Conservation (phyloP, 352 stramenopile genomes). For the Globisporangium abappressorium region DNA sequence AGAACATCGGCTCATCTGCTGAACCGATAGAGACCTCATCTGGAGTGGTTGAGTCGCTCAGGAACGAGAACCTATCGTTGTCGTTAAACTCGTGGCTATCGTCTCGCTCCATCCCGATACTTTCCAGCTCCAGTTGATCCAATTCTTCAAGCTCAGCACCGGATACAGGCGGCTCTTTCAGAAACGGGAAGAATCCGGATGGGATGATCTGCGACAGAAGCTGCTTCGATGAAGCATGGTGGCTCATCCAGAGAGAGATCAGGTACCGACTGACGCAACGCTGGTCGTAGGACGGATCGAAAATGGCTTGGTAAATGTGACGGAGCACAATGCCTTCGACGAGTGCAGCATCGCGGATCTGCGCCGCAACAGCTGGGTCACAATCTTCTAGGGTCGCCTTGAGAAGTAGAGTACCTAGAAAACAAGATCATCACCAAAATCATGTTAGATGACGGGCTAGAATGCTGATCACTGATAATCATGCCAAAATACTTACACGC, state of each 20-base stretch:
- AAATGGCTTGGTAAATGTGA: constrained; percentile 92
- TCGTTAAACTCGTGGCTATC: constrained; percentile 32
- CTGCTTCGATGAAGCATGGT: constrained; percentile 85
- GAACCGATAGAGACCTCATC: background rate
- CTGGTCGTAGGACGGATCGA: constrained; percentile 91
- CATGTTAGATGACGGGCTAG: background rate
- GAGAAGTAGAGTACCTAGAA: constrained; percentile 88
- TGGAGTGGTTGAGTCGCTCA: constrained; percentile 28
- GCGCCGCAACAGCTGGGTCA: constrained; percentile 64
- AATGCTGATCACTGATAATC: background rate
- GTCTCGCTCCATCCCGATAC: constrained; percentile 37
- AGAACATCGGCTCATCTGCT: constrained; percentile 10
- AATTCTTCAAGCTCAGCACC: constrained; percentile 79
- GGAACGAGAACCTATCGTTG: constrained; percentile 32
- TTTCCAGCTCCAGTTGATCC: constrained; percentile 81
- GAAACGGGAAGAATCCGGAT: constrained; percentile 79
- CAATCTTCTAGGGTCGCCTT: constrained; percentile 91
- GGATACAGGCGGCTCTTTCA: constrained; percentile 85
- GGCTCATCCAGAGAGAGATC: constrained; percentile 94
- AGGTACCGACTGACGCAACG: constrained; percentile 93
- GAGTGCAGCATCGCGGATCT: constrained; percentile 92
- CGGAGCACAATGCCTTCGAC: constrained; percentile 90
- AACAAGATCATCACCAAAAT: constrained; percentile 16
- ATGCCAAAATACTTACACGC: constrained; percentile 45
- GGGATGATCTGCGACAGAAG: constrained; percentile 91